Evolutionary conservation across 768 basidiomycete genomes (phyloP), one percentile per base, ranked within the genome.

Genomic region (Omphalotus guepiniiformis): DNA sequence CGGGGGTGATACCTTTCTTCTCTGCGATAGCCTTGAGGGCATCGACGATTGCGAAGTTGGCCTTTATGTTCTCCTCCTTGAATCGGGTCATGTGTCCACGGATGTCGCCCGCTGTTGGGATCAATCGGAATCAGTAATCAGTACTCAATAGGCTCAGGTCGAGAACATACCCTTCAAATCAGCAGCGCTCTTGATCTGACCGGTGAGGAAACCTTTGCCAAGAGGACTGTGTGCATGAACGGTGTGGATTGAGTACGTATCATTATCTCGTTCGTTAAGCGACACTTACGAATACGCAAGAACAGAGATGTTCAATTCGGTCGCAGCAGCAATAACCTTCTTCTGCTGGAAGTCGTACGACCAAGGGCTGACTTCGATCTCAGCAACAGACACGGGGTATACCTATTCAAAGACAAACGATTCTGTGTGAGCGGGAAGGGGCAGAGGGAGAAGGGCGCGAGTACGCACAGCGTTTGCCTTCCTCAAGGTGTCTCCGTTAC

Each of bases 331-430:
- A 49, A 85, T 72, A 9, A 82, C 82, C 67, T 72, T 66, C 53
- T 70, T 71, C 13, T 78, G 72, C 43, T 79, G 69, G 19, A 69
- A 65, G 50, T 79, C 78, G 42, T 79, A 80, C 2, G 75, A 69
- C 72, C 79, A 83, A 2, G 78, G 73, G 55, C 79, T 83, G 34
- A 83, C 64, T 59, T 88, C 86, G 42, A 86, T 82, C 59, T 88
- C 83, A 6, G 82, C 78, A 13, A 75, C 68, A 11, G 76, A 69
- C 48, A 85, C 72, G 1, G 77, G 79, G 37, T 74, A 67, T 8
- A 83, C 66, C 75, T 82, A 39, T 3, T 6, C 22, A 40, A 5
- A 15, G 6, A 15, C 21, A 3, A 15, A 36, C 21, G 1, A 34
- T 9, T 30, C 6, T 15, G 16, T 13, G 28, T 37, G 18, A 8